A percentile compares a stretch with the other conserved stretches of the same genome.
phyloP scores from a whole-genome alignment of 208 protist species.

The Tritrichomonas musculus region DNA sequence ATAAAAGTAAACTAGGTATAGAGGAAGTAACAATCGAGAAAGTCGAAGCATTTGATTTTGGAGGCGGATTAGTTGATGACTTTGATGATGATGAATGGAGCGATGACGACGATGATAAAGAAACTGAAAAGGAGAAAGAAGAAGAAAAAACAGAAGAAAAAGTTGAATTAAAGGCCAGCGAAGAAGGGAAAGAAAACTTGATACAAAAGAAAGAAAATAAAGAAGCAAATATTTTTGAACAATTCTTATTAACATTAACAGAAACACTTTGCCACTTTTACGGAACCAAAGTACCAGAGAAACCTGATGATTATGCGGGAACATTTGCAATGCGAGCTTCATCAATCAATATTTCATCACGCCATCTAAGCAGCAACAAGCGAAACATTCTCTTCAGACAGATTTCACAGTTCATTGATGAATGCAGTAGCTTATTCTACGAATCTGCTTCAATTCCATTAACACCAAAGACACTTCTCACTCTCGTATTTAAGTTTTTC shows the following conservation, averaged over 20 bases:
- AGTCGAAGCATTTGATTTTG: conserved; percentile 6
- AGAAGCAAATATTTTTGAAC: neutral
- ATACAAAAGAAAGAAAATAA: neutral
- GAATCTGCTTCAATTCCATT: neutral
- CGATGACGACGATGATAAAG: neutral
- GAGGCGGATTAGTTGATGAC: neutral
- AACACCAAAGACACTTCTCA: neutral
- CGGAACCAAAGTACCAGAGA: neutral
- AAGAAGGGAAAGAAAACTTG: neutral
- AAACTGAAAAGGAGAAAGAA: neutral
- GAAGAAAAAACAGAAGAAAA: neutral
- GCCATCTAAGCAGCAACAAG: neutral
- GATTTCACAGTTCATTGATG: conserved; percentile 9
- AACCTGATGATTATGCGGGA: neutral
- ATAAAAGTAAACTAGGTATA: neutral
- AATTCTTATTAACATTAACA: neutral
- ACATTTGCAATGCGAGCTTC: neutral
- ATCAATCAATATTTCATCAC: neutral
- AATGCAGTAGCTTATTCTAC: neutral
- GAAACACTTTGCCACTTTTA: neutral
- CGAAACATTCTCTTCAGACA: neutral
- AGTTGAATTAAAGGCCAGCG: neutral
- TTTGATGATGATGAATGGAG: neutral
- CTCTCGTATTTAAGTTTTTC: neutral
- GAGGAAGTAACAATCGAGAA: neutral